phyloP scores from a whole-genome alignment of 2,329 filamentous ascomycete genomes.

The Neurospora crassa region DNA sequence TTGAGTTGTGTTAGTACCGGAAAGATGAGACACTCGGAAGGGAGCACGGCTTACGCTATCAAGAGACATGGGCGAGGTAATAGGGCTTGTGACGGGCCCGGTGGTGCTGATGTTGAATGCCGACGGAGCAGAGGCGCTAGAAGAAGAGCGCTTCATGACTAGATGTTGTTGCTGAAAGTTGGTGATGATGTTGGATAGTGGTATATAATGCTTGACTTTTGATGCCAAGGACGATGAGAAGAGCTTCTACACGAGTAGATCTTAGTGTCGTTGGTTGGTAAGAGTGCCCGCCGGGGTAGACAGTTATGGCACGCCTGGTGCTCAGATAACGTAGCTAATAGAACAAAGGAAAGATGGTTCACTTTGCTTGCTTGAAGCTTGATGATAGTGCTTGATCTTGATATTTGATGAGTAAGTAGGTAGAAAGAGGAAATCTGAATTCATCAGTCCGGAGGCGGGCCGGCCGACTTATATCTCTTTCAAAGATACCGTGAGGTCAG shows the following conservation, averaged over 20 bases:
- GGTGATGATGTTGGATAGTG: background rate
- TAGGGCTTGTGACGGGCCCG: background rate
- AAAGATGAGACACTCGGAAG: background rate
- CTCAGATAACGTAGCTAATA: background rate
- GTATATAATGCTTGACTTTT: background rate
- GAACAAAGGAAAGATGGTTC: background rate
- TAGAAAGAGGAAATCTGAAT: background rate
- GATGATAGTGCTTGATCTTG: background rate
- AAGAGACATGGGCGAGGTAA: constrained; percentile 9
- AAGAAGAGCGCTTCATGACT: constrained; percentile 8
- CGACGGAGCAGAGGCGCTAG: constrained; percentile 8
- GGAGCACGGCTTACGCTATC: constrained; percentile 7
- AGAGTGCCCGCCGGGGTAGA: constrained; percentile 7
- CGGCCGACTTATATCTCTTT: background rate
- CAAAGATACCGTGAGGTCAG: background rate
- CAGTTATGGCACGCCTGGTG: constrained; percentile 6
- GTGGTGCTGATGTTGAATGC: constrained; percentile 8
- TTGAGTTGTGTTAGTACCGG: background rate
- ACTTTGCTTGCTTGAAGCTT: background rate
- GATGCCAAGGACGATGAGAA: background rate
- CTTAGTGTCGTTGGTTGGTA: background rate
- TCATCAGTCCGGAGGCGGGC: background rate
- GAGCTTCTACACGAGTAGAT: background rate
- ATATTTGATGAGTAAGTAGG: background rate
- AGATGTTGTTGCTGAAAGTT: background rate